Evolutionary conservation across 805 yeast genomes (phyloP).

Genomic region (Monosporozyma yasuniensis): DNA sequence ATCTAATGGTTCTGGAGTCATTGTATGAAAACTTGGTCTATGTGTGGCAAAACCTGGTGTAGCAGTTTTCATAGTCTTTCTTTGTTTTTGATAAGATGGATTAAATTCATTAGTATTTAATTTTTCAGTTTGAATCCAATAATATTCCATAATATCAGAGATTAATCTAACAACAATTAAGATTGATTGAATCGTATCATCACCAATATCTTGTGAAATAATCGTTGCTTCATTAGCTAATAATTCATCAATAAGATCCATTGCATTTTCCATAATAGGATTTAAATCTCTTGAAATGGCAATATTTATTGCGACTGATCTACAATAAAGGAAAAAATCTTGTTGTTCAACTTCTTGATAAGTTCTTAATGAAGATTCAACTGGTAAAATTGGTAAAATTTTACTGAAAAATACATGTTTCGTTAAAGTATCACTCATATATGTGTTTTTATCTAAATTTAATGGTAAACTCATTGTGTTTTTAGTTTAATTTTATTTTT

Average conservation of each 20-base stretch:
- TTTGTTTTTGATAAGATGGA: constrained; percentile 11
- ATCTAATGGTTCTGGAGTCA: constrained; percentile 26
- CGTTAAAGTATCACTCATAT: constrained; percentile 11
- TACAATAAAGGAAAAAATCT: constrained; percentile 7
- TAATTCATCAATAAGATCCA: constrained; percentile 6
- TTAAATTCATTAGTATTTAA: constrained; percentile 15
- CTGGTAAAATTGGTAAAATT: constrained; percentile 11
- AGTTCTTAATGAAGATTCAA: constrained; percentile 6
- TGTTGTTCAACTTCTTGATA: constrained; percentile 16
- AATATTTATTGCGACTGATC: constrained; percentile 10
- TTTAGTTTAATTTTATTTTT: too few relatives aligned
- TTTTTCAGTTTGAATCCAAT: constrained; percentile 27
- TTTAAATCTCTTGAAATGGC: constrained; percentile 9
- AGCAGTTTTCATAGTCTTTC: constrained; percentile 15
- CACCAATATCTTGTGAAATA: constrained; percentile 3
- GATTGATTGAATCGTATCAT: constrained; percentile 24
- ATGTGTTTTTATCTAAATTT: neutral
- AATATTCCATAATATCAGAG: constrained; percentile 31
- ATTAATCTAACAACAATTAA: constrained; percentile 32
- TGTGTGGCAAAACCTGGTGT: constrained; percentile 30
- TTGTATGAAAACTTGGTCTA: constrained; percentile 27
- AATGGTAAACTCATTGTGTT: neutral
- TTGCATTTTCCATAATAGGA: constrained; percentile 7
- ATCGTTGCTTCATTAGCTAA: constrained; percentile 6
- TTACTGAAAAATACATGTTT: constrained; percentile 20